Evolutionary conservation across 108 stramenopile genomes (phyloP), one percentile per base, ranked within the genome.

Genomic region (Discostella stelligeroides): DNA sequence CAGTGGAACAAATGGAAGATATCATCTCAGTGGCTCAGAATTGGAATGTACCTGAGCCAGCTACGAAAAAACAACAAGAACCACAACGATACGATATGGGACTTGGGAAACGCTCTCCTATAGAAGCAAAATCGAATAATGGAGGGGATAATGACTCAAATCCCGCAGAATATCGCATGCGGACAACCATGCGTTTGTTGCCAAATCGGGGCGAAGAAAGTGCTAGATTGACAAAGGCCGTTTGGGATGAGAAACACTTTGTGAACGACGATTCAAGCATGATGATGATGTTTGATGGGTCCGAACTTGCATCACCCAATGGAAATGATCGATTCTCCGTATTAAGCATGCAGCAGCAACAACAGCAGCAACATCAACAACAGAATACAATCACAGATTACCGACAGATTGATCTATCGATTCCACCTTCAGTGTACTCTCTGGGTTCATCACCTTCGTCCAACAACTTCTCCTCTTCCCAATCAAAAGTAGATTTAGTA

Each of bases 221-320:
- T 76, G 78, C 50, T 51, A 66, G 25, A 60, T 66, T 86, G 47
- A 71, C 68, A 11, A 60, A 70, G n/a, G 86, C 86, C 12, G 48
- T 87, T 39, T 87, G 86, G 86, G 72, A 87, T 59, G 82, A 87
- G 66, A 71, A 50, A 11, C 86, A 87, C 53, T 87, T 70, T 42
- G 60, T 51, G 18, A n/a, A n/a, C n/a, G 56, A 78, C 12, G 53
- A 64, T 58, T 58, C 41, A 29, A 66, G 18, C 68, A 43, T 24
- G 23, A 28, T 23, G n/a, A n/a, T n/a, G n/a, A 1, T 53, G 13
- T 17, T 24, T 5, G 55, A 56, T 55, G 40, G 20, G 56, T 60
- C 68, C 17, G 49, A 70, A 11, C 18, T 12, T 42, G 15, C 21
- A 11, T n/a, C n/a, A n/a, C n/a, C n/a, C n/a, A n/a, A n/a, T n/a